Evolutionary conservation across 805 yeast species (phyloP).

Genomic region (Teunomyces tritomae): DNA sequence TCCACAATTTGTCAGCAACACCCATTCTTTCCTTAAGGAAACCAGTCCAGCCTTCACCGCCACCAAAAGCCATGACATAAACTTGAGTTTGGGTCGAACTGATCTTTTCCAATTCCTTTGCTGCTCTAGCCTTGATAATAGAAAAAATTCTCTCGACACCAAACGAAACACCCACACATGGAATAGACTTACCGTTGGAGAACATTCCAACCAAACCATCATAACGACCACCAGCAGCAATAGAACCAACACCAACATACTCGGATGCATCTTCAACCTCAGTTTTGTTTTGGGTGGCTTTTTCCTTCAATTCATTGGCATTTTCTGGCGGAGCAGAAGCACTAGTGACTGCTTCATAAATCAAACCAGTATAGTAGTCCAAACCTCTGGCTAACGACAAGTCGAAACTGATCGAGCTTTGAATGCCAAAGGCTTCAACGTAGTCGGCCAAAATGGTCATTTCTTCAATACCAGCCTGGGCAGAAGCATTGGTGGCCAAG

Average conservation of each 20-base stretch:
- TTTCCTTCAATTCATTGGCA: conserved; percentile 63
- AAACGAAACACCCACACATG: conserved; percentile 96
- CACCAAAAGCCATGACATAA: conserved; percentile 96
- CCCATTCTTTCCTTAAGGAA: conserved; percentile 89
- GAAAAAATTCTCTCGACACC: conserved; percentile 96
- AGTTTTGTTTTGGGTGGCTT: conserved; percentile 33
- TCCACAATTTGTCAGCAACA: conserved; percentile 81
- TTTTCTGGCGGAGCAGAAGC: conserved; percentile 94
- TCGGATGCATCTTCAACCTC: conserved; percentile 92
- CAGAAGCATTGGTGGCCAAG: conserved; percentile 64
- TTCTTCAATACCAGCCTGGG: conserved; percentile 78
- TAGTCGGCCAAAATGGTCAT: conserved; percentile 73
- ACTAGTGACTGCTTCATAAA: conserved; percentile 92
- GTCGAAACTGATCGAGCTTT: conserved; percentile 72
- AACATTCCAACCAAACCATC: conserved; percentile 97
- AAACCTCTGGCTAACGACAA: conserved; percentile 95
- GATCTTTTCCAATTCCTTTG: conserved; percentile 55
- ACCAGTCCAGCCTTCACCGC: conserved; percentile 95
- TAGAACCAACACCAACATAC: conserved; percentile 96
- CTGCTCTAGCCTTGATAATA: conserved; percentile 73
- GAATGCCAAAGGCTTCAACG: conserved; percentile 78
- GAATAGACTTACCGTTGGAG: conserved; percentile 85
- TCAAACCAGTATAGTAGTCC: conserved; percentile 95
- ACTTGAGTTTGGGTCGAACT: conserved; percentile 90
- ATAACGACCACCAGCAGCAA: conserved; percentile 98